Evolutionary conservation across 768 basidiomycete species (phyloP).

Genomic region (Scleroderma bovista): DNA sequence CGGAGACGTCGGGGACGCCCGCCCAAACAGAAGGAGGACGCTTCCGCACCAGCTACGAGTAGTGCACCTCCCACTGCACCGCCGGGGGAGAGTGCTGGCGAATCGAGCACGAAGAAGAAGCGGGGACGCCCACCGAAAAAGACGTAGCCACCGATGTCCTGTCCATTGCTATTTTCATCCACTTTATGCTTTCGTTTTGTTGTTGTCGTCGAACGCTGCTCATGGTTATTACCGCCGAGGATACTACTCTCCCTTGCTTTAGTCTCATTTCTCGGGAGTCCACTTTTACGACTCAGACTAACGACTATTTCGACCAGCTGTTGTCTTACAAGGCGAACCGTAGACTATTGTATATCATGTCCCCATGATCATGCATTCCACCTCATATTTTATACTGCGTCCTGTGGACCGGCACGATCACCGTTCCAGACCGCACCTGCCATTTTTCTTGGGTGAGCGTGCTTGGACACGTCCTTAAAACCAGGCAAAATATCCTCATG

Average conservation of each 20-base stretch:
- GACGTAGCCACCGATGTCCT: slow-evolving; percentile 12
- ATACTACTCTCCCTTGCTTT: slow-evolving; percentile 27
- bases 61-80: slow-evolving; percentile 9
- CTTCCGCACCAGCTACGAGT: slow-evolving; percentile 30
- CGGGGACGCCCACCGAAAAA: slow-evolving; percentile 64
- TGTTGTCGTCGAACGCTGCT: slow-evolving; percentile 21
- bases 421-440: slow-evolving; percentile 6
- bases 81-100: slow-evolving; percentile 39
- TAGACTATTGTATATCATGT: slow-evolving; percentile 29
- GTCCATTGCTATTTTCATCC: slow-evolving; percentile 15
- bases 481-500: slow-evolving; percentile 28
- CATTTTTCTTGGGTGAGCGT: neutral
- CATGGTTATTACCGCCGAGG: slow-evolving; percentile 1
- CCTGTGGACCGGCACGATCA: slow-evolving; percentile 24
- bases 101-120: slow-evolving; percentile 59
- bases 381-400: slow-evolving; percentile 27
- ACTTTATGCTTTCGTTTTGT: slow-evolving; percentile 19
- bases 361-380: slow-evolving; percentile 15
- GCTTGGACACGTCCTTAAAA: slow-evolving; percentile 15
- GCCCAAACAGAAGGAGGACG: slow-evolving; percentile 54
- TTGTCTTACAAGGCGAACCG: slow-evolving; percentile 27
- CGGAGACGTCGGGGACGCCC: slow-evolving; percentile 66
- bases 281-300: slow-evolving; percentile 28
- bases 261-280: slow-evolving; percentile 5
- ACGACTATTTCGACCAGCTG: slow-evolving; percentile 31